phyloP scores from a whole-genome alignment of 768 basidiomycete species.

The Coprinellus micaceus region DNA sequence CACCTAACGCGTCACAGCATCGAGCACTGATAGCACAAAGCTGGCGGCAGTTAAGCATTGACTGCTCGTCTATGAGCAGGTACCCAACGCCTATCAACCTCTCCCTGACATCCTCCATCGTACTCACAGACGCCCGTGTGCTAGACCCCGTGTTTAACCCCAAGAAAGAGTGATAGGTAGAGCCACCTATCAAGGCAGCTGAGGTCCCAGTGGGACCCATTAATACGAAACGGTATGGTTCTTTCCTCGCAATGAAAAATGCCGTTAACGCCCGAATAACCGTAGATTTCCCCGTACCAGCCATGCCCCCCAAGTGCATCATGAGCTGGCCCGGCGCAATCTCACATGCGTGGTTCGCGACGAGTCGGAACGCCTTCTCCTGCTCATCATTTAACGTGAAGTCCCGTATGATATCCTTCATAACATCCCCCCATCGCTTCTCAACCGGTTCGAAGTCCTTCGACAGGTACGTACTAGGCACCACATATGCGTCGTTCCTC shows the following conservation, averaged over 20 bases:
- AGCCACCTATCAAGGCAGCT: conserved; percentile 15
- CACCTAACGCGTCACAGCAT: conserved; percentile 17
- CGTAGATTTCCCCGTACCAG: conserved; percentile 31
- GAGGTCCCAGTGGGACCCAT: conserved; percentile 26
- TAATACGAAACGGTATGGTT: conserved; percentile 24
- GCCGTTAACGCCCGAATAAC: conserved; percentile 24
- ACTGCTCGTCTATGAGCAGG: conserved; percentile 41
- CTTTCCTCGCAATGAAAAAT: conserved; percentile 20
- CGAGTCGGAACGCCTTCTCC: conserved; percentile 26
- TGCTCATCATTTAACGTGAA: conserved; percentile 28
- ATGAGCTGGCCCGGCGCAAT: conserved; percentile 17
- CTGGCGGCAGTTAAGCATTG: conserved; percentile 33
- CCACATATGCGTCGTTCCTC: conserved; percentile 9
- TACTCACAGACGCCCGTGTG: conserved; percentile 16
- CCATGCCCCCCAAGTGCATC: conserved; percentile 33
- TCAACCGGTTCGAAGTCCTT: conserved; percentile 12
- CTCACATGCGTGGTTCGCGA: conserved; percentile 23
- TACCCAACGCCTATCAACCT: conserved; percentile 29
- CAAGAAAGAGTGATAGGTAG: neutral
- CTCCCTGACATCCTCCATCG: conserved; percentile 10
- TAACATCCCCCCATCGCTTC: neutral
- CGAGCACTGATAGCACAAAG: conserved; percentile 25
- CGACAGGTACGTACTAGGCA: neutral
- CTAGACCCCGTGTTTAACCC: neutral
- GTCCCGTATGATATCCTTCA: conserved; percentile 6